Evolutionary conservation across 495 filamentous ascomycete genomes (phyloP).

Genomic region (Delitschia confertaspora): DNA sequence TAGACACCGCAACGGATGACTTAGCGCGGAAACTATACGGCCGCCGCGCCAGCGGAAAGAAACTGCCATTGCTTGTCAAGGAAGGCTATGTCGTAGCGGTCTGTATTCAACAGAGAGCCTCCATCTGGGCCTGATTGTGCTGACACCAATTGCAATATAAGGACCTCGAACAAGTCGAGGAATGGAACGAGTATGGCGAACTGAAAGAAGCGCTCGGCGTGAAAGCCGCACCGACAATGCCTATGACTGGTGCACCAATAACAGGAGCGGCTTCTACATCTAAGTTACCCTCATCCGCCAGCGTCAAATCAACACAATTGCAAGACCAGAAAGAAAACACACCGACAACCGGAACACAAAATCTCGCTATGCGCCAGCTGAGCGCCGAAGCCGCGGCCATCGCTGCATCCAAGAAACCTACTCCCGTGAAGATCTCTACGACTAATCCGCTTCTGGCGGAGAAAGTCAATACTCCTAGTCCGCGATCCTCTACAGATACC

Average conservation of each 20-base stretch:
- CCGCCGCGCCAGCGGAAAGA: slow-evolving; percentile 64
- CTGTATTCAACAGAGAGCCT: slow-evolving; percentile 35
- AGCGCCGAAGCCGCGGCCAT: slow-evolving; percentile 24
- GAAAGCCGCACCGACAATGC: slow-evolving; percentile 34
- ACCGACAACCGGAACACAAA: slow-evolving; percentile 9
- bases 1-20: slow-evolving; percentile 89
- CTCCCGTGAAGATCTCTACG: slow-evolving; percentile 16
- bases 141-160: slow-evolving; percentile 31
- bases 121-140: neutral
- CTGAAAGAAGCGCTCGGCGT: slow-evolving; percentile 64
- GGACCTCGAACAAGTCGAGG: slow-evolving; percentile 91
- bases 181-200: slow-evolving; percentile 98
- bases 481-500: neutral
- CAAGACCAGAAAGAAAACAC: slow-evolving; percentile 18
- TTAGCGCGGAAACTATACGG: slow-evolving; percentile 86
- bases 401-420: slow-evolving; percentile 22
- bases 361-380: slow-evolving; percentile 22
- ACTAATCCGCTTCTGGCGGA: slow-evolving; percentile 23
- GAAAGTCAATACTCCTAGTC: slow-evolving; percentile 17
- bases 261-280: slow-evolving; percentile 2
- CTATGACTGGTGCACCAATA: slow-evolving; percentile 2
- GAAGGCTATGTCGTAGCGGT: slow-evolving; percentile 80
- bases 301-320: too few relatives aligned
- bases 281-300: slow-evolving; percentile 1
- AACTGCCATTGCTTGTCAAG: slow-evolving; percentile 83